These are phyloP conservation scores for Candolleomyces efflorescens DNA, from an alignment of 768 basidiomycete genomes.

Conservation along the genomic window DNA sequence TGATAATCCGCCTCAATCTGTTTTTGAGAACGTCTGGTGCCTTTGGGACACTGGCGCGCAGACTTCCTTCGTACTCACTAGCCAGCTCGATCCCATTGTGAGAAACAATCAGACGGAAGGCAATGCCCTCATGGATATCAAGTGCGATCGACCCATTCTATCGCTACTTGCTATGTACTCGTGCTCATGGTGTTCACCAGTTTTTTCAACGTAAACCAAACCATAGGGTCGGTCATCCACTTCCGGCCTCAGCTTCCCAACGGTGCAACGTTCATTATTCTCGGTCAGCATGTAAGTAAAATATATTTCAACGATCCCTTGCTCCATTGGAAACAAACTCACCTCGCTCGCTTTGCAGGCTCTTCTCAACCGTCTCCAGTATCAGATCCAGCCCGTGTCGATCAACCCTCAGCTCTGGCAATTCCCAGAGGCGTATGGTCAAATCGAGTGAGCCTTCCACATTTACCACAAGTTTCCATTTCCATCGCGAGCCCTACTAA, in stretches of 20 bases:
- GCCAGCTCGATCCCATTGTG: conserved; percentile 11
- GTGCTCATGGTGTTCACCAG: background rate
- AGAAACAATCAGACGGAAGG: conserved; percentile 11
- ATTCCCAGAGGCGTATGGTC: background rate
- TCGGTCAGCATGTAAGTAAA: too few species aligned
- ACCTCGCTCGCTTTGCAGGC: background rate
- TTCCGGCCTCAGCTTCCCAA: too few species aligned
- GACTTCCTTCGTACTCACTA: conserved; percentile 14
- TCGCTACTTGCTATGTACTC: background rate
- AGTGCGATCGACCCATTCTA: conserved; percentile 7
- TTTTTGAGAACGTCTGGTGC: conserved; percentile 14
- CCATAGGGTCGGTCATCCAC: too few species aligned
- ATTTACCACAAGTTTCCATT: background rate
- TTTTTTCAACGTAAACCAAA: too few species aligned
- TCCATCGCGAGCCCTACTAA: background rate
- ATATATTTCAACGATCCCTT: background rate
- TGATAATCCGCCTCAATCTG: conserved; percentile 12
- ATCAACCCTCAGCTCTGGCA: background rate
- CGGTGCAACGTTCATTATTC: too few species aligned
- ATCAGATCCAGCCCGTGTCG: background rate
- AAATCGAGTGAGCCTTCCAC: background rate
- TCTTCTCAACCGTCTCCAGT: background rate
- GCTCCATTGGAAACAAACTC: background rate
- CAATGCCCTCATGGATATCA: conserved; percentile 13
- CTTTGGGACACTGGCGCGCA: conserved; percentile 13